Evolutionary conservation across 2,329 filamentous ascomycete genomes (phyloP), one percentile per base, ranked within the genome.

Genomic region (Sporothrix curviconia): DNA sequence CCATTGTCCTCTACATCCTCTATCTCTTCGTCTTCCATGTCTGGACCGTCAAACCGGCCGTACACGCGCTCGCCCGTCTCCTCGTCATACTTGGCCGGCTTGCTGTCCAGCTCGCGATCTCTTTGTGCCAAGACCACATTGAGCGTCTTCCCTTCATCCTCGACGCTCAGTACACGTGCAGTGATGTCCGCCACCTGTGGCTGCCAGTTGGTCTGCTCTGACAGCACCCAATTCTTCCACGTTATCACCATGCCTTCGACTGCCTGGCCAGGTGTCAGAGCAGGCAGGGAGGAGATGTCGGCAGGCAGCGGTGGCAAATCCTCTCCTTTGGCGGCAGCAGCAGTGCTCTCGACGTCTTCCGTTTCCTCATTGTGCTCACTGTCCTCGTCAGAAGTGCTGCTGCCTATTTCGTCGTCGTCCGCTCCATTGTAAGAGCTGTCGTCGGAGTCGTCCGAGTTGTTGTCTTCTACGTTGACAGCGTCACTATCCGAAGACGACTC

Each of bases 1-100:
- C 87, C 87, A 60, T 85, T 36, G 34, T 56, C 50, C 2, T 34
- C 28, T 6, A 19, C 44, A 3, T 36, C 78, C 57, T 86, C 80
- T 9, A 75, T 75, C 11, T 78, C 77, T 1, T 71, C 73, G 0
- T 81, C 76, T 0, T 76, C 76, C 1, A 80, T 80, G 11, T 81
- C 81, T 0, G 86, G 86, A 64, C 84, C 84, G 65, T 95, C 90
- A 62, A 95, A 94, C 58, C 85, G 88, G 61, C 80, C 84, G 64
- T 92, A 95, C 9, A 90, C 71, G 9, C 90, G 80, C 60, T 87
- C 77, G 0, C 90, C 90, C 0, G 87, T 85, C 39, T 79, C 72
- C 11, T 83, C 78, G 63, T 92, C 84, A 62, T 84, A 84, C 65
- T 81, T 85, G 61, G 84, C 74, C 55, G 78, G 80, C 59, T 51